Conservation (phyloP, 495 filamentous ascomycete species). For the Hyaloscypha hepaticicola region DNA sequence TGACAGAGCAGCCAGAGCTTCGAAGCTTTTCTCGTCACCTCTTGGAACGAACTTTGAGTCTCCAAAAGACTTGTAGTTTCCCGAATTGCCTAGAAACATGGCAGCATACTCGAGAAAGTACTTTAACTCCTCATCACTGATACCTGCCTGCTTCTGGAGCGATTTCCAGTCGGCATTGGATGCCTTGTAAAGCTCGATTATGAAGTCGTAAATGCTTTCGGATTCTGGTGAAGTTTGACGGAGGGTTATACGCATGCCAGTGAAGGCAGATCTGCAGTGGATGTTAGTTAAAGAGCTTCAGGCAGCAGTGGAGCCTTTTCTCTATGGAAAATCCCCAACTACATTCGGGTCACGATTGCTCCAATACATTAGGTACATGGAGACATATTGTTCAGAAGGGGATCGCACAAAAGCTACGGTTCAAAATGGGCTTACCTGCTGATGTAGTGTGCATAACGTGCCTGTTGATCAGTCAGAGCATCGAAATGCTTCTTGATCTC, state of each 20-base stretch:
- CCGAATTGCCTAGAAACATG: conserved; percentile 85
- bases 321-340: background rate
- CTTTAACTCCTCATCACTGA: conserved; percentile 66
- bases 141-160: conserved; percentile 64
- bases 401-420: background rate
- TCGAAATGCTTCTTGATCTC: conserved; percentile 90
- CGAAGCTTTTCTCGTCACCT: conserved; percentile 62
- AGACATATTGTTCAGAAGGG: background rate
- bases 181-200: conserved; percentile 72
- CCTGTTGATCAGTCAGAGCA: conserved; percentile 71
- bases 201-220: conserved; percentile 81
- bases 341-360: background rate
- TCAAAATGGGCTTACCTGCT: conserved; percentile 57
- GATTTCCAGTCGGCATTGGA: conserved; percentile 76
- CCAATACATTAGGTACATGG: background rate
- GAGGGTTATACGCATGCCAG: conserved; percentile 79
- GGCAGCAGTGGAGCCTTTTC: background rate
- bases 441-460: conserved; percentile 90
- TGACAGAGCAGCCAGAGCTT: conserved; percentile 66
- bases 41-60: conserved; percentile 93
- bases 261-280: conserved; percentile 72
- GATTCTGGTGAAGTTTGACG: conserved; percentile 90
- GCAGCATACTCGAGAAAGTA: conserved; percentile 85
- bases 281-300: background rate
- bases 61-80: conserved; percentile 96